phyloP scores from a whole-genome alignment of 352 stramenopile genomes.

The Pythium diclinum region DNA sequence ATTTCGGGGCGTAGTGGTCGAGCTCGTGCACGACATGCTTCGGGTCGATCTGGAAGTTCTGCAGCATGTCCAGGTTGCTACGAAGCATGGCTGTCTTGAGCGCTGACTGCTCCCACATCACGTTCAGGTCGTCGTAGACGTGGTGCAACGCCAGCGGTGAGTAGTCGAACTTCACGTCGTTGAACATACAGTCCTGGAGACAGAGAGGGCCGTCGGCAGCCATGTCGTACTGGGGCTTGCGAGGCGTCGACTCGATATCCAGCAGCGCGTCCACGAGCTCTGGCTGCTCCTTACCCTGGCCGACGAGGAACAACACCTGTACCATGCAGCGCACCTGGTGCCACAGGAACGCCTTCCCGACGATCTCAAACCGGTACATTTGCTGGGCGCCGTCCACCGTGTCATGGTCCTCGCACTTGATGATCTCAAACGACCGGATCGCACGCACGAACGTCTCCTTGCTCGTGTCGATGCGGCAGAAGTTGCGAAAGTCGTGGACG shows the following conservation, averaged over 20 bases:
- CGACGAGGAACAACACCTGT: conserved; percentile 95
- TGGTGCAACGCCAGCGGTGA: conserved; percentile 73
- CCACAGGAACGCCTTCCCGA: conserved; percentile 97
- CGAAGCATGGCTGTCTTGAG: conserved; percentile 72
- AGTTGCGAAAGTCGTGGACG: conserved; percentile 98
- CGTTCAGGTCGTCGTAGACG: conserved; percentile 73
- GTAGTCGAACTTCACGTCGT: conserved; percentile 81
- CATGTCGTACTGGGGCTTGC: conserved; percentile 93
- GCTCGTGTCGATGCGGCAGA: conserved; percentile 98
- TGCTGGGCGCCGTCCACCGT: conserved; percentile 45
- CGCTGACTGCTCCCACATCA: conserved; percentile 80
- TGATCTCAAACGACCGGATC: conserved; percentile 78
- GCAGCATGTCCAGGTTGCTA: conserved; percentile 65
- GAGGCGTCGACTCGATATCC: conserved; percentile 87
- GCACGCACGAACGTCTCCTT: conserved; percentile 94
- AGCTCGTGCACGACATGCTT: conserved; percentile 55
- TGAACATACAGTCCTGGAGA: conserved; percentile 96
- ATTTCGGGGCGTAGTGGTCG: conserved; percentile 65
- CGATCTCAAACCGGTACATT: conserved; percentile 73
- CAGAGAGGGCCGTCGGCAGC: conserved; percentile 94
- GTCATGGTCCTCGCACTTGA: conserved; percentile 52
- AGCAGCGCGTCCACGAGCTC: conserved; percentile 88
- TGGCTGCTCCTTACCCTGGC: conserved; percentile 88
- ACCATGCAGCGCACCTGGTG: conserved; percentile 99
- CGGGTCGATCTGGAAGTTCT: conserved; percentile 41